Conservation (phyloP, 768 basidiomycete genomes). For the Piloderma croceum region DNA sequence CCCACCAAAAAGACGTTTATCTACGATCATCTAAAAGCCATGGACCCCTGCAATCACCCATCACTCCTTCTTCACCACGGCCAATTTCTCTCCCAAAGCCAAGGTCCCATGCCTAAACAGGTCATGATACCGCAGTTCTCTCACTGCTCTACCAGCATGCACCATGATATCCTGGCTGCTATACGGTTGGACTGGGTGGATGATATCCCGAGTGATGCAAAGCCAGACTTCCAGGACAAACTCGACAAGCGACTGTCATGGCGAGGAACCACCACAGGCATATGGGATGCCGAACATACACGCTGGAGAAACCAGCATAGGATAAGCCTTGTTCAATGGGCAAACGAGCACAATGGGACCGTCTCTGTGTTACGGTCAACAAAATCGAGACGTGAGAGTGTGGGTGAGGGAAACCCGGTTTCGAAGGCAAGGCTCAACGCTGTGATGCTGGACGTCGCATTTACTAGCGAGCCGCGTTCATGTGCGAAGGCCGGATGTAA, state of each 20-base stretch:
- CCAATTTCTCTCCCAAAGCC: slow-evolving; percentile 43
- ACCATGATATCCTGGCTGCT: slow-evolving; percentile 52
- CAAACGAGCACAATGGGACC: slow-evolving; percentile 38
- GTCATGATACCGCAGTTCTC: slow-evolving; percentile 49
- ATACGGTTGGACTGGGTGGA: slow-evolving; percentile 44
- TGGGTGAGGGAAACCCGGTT: slow-evolving; percentile 31
- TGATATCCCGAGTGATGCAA: slow-evolving; percentile 38
- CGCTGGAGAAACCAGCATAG: slow-evolving; percentile 51
- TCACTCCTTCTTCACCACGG: slow-evolving; percentile 38
- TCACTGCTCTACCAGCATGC: slow-evolving; percentile 42
- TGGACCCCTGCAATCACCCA: slow-evolving; percentile 36
- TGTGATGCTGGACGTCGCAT: slow-evolving; percentile 57
- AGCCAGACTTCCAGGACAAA: slow-evolving; percentile 64
- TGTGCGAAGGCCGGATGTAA: slow-evolving; percentile 43
- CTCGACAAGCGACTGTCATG: slow-evolving; percentile 57
- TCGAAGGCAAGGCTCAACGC: slow-evolving; percentile 41
- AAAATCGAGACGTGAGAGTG: slow-evolving; percentile 17
- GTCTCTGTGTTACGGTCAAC: slow-evolving; percentile 34
- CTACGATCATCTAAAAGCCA: slow-evolving; percentile 27
- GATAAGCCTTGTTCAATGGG: slow-evolving; percentile 36
- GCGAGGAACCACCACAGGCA: slow-evolving; percentile 74
- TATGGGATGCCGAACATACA: slow-evolving; percentile 31
- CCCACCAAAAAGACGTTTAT: slow-evolving; percentile 27
- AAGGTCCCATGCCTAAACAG: slow-evolving; percentile 40
- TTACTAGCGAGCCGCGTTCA: slow-evolving; percentile 38